Evolutionary conservation across 257 asterid species (phyloP).

Genomic region (Solanum virginianum): DNA sequence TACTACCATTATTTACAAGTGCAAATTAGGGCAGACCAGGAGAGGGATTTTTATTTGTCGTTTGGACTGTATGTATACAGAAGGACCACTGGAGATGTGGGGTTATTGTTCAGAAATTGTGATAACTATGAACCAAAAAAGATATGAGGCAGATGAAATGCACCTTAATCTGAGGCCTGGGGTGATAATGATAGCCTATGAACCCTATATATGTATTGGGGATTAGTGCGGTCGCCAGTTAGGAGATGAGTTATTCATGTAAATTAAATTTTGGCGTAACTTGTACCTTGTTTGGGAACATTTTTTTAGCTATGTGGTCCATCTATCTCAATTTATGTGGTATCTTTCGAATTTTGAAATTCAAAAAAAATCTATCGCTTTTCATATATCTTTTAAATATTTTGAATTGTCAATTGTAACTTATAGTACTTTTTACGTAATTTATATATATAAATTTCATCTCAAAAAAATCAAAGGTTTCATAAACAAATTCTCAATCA

Average conservation of each 20-base stretch:
- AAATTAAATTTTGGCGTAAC: neutral
- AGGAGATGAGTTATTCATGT: neutral
- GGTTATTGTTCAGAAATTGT: neutral
- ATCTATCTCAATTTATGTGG: no score
- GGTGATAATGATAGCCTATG: conserved; percentile 11
- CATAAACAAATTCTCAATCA: no score
- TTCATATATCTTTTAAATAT: no score
- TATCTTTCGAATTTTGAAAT: no score
- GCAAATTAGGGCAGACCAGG: neutral
- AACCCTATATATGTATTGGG: neutral
- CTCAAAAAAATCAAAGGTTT: no score
- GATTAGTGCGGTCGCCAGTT: neutral
- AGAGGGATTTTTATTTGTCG: neutral
- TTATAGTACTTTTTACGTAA: no score
- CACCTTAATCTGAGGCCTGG: neutral
- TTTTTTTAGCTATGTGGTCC: neutral
- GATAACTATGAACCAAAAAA: conserved; percentile 11
- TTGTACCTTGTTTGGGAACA: neutral
- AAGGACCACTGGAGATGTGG: conserved; percentile 33
- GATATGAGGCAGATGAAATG: neutral
- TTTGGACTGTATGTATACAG: neutral
- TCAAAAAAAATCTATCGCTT: no score
- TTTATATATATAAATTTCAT: no score
- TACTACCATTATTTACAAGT: neutral
- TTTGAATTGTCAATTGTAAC: no score